Evolutionary conservation across 2,329 filamentous ascomycete species (phyloP).

Genomic region (Calonectria crousiana): DNA sequence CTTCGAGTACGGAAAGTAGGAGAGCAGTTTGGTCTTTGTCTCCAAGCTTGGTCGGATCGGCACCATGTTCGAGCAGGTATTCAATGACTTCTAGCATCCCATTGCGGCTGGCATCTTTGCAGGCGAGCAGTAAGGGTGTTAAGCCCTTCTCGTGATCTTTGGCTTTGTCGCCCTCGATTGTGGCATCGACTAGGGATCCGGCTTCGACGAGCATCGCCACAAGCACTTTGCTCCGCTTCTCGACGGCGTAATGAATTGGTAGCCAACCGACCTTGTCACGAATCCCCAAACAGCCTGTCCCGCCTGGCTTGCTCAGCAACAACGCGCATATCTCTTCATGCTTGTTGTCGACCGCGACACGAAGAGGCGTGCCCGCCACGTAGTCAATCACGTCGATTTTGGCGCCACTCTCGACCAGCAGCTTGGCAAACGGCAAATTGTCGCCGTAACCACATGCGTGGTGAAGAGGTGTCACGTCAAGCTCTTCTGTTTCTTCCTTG

Average conservation of each 20-base stretch:
- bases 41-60: not conserved
- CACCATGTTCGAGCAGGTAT: slow-evolving; percentile 18
- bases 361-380: slow-evolving; percentile 8
- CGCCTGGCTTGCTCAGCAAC: slow-evolving; percentile 9
- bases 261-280: not conserved
- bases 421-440: not conserved
- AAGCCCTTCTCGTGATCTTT: slow-evolving; percentile 12
- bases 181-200: slow-evolving; percentile 10
- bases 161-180: slow-evolving; percentile 2
- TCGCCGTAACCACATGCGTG: slow-evolving; percentile 16
- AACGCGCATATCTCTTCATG: not conserved
- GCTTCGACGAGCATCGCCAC: slow-evolving; percentile 15
- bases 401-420: slow-evolving; percentile 11
- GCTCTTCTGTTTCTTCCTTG: not conserved
- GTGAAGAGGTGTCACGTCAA: slow-evolving; percentile 19
- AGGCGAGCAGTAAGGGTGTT: slow-evolving; percentile 10
- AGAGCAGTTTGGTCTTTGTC: slow-evolving; percentile 4
- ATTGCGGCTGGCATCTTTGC: not conserved
- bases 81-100: slow-evolving; percentile 14
- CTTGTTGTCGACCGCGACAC: not conserved
- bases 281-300: not conserved
- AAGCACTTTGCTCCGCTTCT: not conserved
- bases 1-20: slow-evolving; percentile 7
- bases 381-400: slow-evolving; percentile 6
- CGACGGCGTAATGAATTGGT: slow-evolving; percentile 12